Percentiles rank a stretch among this genome's conserved stretches.
Evolutionary conservation across 345 rosid genomes (phyloP).

Genomic region (Trapa bicornis): DNA sequence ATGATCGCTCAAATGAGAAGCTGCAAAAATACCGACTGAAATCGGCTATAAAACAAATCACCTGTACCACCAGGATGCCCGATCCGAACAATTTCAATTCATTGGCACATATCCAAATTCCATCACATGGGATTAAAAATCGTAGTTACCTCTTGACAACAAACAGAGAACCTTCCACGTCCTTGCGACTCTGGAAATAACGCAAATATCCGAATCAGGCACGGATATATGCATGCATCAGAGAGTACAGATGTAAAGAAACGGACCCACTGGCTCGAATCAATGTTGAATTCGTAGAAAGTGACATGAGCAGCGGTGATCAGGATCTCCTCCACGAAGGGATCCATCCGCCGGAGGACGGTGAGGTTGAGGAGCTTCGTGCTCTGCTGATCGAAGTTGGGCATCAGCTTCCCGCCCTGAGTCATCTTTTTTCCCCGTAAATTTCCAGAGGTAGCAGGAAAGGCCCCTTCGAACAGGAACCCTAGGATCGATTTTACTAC

Average conservation of each 20-base stretch:
- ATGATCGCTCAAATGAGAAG: neutral
- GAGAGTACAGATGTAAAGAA: neutral
- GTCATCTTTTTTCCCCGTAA: slow-evolving; percentile 26
- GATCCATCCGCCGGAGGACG: slow-evolving; percentile 85
- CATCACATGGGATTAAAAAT: neutral
- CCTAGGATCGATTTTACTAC: neutral
- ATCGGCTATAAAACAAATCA: neutral
- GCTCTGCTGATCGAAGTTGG: slow-evolving; percentile 77
- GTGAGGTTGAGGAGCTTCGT: slow-evolving; percentile 81
- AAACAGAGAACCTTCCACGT: slow-evolving; percentile 91
- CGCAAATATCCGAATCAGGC: neutral
- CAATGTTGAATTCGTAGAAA: slow-evolving; percentile 85
- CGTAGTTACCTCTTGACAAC: slow-evolving; percentile 68
- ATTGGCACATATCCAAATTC: neutral
- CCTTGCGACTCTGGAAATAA: slow-evolving; percentile 71
- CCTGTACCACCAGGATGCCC: neutral
- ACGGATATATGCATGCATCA: neutral
- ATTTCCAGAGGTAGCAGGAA: neutral
- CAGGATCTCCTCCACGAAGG: slow-evolving; percentile 74
- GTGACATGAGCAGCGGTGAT: slow-evolving; percentile 96
- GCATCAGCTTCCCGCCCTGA: slow-evolving; percentile 81
- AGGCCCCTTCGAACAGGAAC: neutral
- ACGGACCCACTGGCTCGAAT: slow-evolving; percentile 70
- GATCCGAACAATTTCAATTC: neutral
- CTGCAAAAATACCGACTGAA: neutral